phyloP scores from a whole-genome alignment of 805 yeast genomes.

The Wickerhamiella brachini region DNA sequence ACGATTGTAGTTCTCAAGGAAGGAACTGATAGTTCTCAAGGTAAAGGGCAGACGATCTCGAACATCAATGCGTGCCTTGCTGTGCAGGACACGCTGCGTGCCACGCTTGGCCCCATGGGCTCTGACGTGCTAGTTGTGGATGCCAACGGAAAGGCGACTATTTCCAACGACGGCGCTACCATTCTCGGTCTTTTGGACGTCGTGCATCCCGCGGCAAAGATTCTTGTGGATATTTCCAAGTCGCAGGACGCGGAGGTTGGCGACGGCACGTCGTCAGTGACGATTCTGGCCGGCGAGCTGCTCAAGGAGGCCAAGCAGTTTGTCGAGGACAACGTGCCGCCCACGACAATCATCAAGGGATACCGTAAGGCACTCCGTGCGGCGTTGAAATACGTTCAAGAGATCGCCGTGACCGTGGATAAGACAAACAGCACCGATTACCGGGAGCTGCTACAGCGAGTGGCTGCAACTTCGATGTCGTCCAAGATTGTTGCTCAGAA shows the following conservation, averaged over 20 bases:
- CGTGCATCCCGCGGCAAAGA: constrained; percentile 96
- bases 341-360: constrained; percentile 80
- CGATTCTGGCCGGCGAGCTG: constrained; percentile 80
- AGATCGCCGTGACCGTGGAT: constrained; percentile 60
- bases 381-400: constrained; percentile 60
- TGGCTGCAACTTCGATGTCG: constrained; percentile 96
- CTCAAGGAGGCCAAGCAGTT: constrained; percentile 79
- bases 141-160: constrained; percentile 74
- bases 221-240: constrained; percentile 83
- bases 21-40: constrained; percentile 96
- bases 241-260: constrained; percentile 98
- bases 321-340: constrained; percentile 91
- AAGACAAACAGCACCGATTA: constrained; percentile 39
- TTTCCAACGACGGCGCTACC: constrained; percentile 97
- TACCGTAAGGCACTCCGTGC: constrained; percentile 67
- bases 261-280: constrained; percentile 96
- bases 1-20: constrained; percentile 96
- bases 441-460: constrained; percentile 68
- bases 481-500: constrained; percentile 84
- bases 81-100: constrained; percentile 85
- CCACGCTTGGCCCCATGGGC: constrained; percentile 95
- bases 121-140: constrained; percentile 86
- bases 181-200: constrained; percentile 82
- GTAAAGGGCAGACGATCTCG: constrained; percentile 86
- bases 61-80: constrained; percentile 96